Evolutionary conservation across 768 basidiomycete species (phyloP).

Genomic region (Xerocomus potaroensis): DNA sequence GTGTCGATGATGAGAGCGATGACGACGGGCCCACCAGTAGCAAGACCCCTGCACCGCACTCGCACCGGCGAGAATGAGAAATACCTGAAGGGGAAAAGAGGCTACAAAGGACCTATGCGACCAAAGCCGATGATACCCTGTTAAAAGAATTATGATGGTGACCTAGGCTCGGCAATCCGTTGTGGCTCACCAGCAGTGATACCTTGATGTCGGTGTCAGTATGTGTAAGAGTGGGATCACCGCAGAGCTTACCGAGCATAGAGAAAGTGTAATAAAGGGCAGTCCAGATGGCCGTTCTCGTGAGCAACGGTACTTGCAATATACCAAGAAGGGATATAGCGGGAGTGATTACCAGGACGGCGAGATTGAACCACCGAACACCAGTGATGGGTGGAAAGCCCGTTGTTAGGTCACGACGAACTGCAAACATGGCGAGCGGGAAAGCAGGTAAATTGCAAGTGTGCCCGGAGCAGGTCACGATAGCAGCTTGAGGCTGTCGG

Average conservation of each 20-base stretch:
- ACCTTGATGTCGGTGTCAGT: conserved; percentile 29
- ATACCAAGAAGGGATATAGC: conserved; percentile 66
- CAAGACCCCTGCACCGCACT: conserved; percentile 86
- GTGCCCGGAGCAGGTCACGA: conserved; percentile 3
- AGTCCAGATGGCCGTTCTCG: conserved; percentile 57
- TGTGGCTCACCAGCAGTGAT: conserved; percentile 44
- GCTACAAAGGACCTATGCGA: conserved; percentile 83
- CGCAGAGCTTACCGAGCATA: conserved; percentile 61
- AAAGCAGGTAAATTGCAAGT: neutral
- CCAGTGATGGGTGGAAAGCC: conserved; percentile 48
- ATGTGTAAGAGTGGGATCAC: conserved; percentile 3
- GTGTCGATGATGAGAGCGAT: conserved; percentile 80
- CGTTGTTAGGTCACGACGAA: conserved; percentile 15
- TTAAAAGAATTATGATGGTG: conserved; percentile 5
- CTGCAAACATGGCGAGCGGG: conserved; percentile 12
- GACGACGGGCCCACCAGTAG: conserved; percentile 82
- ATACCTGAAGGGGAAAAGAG: conserved; percentile 61
- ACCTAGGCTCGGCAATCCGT: neutral
- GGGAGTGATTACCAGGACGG: conserved; percentile 67
- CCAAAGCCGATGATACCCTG: conserved; percentile 83
- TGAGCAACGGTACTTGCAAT: conserved; percentile 40
- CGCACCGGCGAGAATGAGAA: conserved; percentile 68
- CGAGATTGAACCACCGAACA: conserved; percentile 75
- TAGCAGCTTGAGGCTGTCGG: conserved; percentile 11
- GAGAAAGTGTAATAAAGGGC: conserved; percentile 77